Conservation (phyloP, 2,329 filamentous ascomycete genomes). For the Exophiala aquamarina region DNA sequence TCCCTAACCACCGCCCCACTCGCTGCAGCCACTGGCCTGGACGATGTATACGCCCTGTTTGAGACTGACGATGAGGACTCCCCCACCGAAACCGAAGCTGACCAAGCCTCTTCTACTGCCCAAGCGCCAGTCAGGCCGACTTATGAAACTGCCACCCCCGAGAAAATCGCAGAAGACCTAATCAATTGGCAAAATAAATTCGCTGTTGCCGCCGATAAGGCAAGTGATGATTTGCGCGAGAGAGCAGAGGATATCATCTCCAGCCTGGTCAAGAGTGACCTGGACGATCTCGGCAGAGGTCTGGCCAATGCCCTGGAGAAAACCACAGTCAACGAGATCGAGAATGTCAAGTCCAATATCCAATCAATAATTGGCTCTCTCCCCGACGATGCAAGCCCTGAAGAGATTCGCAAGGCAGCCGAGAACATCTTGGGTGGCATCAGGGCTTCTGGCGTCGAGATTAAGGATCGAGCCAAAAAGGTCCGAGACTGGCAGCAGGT, state of each 20-base stretch:
- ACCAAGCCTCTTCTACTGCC: constrained; percentile 28
- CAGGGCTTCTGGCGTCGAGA: constrained; percentile 66
- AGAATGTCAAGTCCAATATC: constrained; percentile 67
- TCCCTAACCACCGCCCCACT: constrained; percentile 28
- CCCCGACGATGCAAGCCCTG: constrained; percentile 57
- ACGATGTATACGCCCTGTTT: constrained; percentile 25
- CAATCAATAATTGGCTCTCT: constrained; percentile 55
- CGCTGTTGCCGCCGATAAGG: constrained; percentile 79
- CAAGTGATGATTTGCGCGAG: constrained; percentile 65
- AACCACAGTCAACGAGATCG: constrained; percentile 63
- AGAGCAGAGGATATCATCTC: constrained; percentile 71
- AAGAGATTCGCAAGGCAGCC: constrained; percentile 52
- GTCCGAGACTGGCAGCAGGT: constrained; percentile 74
- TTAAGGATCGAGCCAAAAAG: constrained; percentile 75
- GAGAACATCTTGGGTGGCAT: constrained; percentile 57
- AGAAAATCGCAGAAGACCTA: constrained; percentile 75
- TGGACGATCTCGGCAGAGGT: constrained; percentile 64
- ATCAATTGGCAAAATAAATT: constrained; percentile 87
- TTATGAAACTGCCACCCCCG: constrained; percentile 30
- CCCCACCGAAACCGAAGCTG: constrained; percentile 28
- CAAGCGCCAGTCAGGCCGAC: constrained; percentile 9
- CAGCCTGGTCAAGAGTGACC: constrained; percentile 64
- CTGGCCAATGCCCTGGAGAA: constrained; percentile 69
- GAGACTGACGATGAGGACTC: constrained; percentile 22
- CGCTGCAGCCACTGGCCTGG: constrained; percentile 7